Conservation (phyloP, 768 basidiomycete species). For the Suillus tomentosus region DNA sequence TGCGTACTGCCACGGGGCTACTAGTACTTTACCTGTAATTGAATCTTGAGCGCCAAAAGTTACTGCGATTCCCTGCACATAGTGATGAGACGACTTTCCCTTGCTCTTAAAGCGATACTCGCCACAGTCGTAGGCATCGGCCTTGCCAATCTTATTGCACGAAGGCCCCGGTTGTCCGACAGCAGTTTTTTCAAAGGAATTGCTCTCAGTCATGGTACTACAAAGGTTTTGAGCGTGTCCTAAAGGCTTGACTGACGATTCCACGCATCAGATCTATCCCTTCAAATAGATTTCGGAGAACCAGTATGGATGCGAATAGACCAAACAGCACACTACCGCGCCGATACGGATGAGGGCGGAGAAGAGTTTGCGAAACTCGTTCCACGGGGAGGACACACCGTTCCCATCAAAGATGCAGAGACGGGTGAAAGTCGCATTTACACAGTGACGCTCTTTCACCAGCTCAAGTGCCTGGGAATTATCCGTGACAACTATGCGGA, state of each 20-base stretch:
- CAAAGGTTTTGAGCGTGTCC: not conserved
- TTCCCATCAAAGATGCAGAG: slow-evolving; percentile 25
- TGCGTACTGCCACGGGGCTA: not conserved
- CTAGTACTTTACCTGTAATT: not conserved
- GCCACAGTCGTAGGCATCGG: not conserved
- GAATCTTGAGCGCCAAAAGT: not conserved
- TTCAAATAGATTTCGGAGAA: slow-evolving; percentile 14
- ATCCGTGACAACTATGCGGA: slow-evolving; percentile 29
- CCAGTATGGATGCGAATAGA: slow-evolving; percentile 27
- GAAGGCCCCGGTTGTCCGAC: not conserved
- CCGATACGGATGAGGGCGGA: slow-evolving; percentile 16
- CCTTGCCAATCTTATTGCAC: not conserved
- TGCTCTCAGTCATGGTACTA: not conserved
- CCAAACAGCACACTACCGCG: slow-evolving; percentile 25
- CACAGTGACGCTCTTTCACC: slow-evolving; percentile 43
- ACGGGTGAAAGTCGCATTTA: slow-evolving; percentile 21
- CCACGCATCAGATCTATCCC: slow-evolving; percentile 9
- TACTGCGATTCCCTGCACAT: not conserved
- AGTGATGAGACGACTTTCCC: not conserved
- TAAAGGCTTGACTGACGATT: not conserved
- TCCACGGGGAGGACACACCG: slow-evolving; percentile 33
- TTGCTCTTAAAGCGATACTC: not conserved
- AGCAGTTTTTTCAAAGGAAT: not conserved
- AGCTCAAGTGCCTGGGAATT: slow-evolving; percentile 41
- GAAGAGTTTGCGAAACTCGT: slow-evolving; percentile 33